Conservation (phyloP, 495 filamentous ascomycete genomes). For the Aspergillus incahuasiensis region DNA sequence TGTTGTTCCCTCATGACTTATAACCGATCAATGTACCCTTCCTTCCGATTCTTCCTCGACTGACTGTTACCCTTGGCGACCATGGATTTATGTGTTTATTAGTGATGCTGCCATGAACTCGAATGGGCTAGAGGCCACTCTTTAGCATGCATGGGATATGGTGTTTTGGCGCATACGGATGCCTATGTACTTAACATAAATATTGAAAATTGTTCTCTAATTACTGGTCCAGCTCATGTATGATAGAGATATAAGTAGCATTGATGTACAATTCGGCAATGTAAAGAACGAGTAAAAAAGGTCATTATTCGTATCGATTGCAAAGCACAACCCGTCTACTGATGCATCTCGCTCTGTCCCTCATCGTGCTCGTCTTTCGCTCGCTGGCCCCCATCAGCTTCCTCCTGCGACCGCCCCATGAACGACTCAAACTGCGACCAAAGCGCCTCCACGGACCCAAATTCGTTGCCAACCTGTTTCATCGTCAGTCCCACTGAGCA, state of each 20-base stretch:
- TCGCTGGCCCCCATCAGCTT: constrained; percentile 35
- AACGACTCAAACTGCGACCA: constrained; percentile 97
- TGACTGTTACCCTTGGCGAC: constrained; percentile 14
- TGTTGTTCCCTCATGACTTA: neutral
- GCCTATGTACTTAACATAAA: constrained; percentile 24
- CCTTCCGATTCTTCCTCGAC: constrained; percentile 8
- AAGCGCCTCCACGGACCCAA: constrained; percentile 89
- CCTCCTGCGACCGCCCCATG: constrained; percentile 71
- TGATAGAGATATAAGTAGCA: neutral
- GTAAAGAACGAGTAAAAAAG: neutral
- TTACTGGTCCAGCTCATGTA: neutral
- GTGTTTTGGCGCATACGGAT: constrained; percentile 40
- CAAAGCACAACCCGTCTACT: neutral
- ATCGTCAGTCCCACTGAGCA: neutral
- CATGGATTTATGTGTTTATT: constrained; percentile 18
- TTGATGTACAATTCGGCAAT: neutral
- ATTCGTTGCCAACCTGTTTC: constrained; percentile 85
- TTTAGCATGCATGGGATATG: constrained; percentile 44
- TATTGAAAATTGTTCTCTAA: constrained; percentile 1
- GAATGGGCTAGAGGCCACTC: constrained; percentile 25
- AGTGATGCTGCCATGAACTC: constrained; percentile 35
- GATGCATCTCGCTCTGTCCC: constrained; percentile 17
- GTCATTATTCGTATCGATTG: neutral
- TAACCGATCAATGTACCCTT: constrained; percentile 12
- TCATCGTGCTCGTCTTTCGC: constrained; percentile 15